These are phyloP conservation scores for Colletotrichum sidae DNA, from an alignment of 2,329 filamentous ascomycete genomes.

Conservation along the genomic window DNA sequence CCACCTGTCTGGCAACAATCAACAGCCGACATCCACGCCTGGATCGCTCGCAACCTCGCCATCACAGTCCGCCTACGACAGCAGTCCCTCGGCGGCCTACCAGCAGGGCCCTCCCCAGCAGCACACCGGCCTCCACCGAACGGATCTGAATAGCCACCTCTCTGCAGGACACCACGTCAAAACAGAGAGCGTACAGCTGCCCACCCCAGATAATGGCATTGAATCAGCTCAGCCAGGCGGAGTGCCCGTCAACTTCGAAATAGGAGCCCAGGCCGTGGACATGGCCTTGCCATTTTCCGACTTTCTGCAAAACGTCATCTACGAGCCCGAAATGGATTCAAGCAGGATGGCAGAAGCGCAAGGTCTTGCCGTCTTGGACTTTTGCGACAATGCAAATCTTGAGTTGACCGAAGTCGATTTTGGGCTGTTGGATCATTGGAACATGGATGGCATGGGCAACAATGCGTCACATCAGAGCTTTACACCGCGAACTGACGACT, in stretches of 20 bases:
- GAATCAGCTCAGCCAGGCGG: constrained; percentile 43
- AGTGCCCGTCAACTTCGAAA: constrained; percentile 29
- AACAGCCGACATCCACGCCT: constrained; percentile 38
- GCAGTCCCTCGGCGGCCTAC: constrained; percentile 39
- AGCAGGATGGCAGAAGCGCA: constrained; percentile 50
- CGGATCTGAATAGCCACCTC: constrained; percentile 43
- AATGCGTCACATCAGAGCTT: constrained; percentile 42
- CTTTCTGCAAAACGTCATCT: constrained; percentile 63
- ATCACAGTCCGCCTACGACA: constrained; percentile 38
- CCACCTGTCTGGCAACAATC: constrained; percentile 54
- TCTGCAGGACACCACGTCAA: constrained; percentile 43
- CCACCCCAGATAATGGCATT: constrained; percentile 48
- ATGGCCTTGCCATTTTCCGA: constrained; percentile 57
- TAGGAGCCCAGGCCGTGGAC: constrained; percentile 30
- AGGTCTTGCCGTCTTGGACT: constrained; percentile 59
- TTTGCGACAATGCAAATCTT: constrained; percentile 61
- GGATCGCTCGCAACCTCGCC: constrained; percentile 37
- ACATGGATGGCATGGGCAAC: constrained; percentile 51
- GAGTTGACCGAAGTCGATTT: constrained; percentile 66
- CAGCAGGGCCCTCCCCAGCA: constrained; percentile 39
- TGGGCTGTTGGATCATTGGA: constrained; percentile 62
- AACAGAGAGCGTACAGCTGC: constrained; percentile 49
- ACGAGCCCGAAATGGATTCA: constrained; percentile 55
- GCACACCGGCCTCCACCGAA: constrained; percentile 36
- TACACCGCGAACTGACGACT: constrained; percentile 49